Evolutionary conservation across 1,284 basidiomycete genomes (phyloP), one percentile per base, ranked within the genome.

Genomic region (Trichosporon sp.): DNA sequence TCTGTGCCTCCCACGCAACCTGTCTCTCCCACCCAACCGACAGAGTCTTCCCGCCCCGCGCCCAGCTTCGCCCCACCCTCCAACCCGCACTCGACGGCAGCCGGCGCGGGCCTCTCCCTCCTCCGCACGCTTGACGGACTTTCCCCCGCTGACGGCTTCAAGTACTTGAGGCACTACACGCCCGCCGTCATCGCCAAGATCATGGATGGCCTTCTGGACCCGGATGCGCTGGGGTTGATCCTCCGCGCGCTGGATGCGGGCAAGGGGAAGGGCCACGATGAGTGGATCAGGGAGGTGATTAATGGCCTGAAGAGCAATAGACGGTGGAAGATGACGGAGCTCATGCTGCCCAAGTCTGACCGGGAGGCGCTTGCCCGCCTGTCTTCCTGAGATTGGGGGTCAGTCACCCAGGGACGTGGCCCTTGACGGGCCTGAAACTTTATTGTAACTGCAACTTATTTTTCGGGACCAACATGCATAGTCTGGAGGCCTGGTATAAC

Each of bases 191-290:
- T 81, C 7, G 56, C 75, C 2, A 72, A 40, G 5, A 78, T 81
- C 35, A 66, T 80, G 5, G 72, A 69, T 8, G 68, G 72, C 6
- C 74, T 81, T 2, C 73, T 84, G 11, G 82, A 83, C 66, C 83
- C 83, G 0, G 83, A 84, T 69, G 73, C 71, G 10, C 71, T 83
- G 5, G 82, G 76, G 1, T 26, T 76, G 40, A 67, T 83, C 8
- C 71, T 81, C 4, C 8, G 73, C 1, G 74, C 76, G 0, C 61
- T 81, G 19, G 59, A 19, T 2, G 54, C 14, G 0, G 66, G 63
- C 8, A 4, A 5, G 8, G 59, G 56, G 12, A 32, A 19, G 48
- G 65, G 54, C 12, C 54, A 67, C 1, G 68, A 68, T 61, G 51
- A 32, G 21, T 65, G 68, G 7, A 75, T 75, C 1, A n/a, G 59